Evolutionary conservation across 2,329 filamentous ascomycete species (phyloP), one percentile per base, ranked within the genome.

Genomic region (Cucurbitaria berberidis): DNA sequence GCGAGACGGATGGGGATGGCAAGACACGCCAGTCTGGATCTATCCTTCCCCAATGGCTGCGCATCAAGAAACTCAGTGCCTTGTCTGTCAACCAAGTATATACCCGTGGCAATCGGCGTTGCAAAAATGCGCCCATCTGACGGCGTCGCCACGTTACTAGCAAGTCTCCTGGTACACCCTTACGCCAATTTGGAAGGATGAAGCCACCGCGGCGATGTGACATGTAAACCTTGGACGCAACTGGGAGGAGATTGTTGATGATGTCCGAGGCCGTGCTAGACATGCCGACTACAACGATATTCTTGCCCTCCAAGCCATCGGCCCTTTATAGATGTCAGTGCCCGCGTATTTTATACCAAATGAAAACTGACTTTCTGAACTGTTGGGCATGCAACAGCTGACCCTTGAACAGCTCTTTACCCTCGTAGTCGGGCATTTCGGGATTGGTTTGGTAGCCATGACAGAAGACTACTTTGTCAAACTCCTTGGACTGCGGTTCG

Each of bases 221-320:
- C 9, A 79, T 57, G 63, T 76, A 81, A 3, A 79, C 67, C 32
- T 78, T 74, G 3, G 69, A 60, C 0, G 75, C 75, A 7, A 74
- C 62, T 0, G 67, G 66, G 0, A 72, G 62, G 5, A 81, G 64
- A 5, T 66, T 64, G 1, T 74, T 67, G 10, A 74, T 66, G 3
- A 75, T 60, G 48, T 79, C 76, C 18, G 68, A 72, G 0, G 70
- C 63, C 1, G 76, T 79, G 40, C 75, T 77, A 15, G 76, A 75
- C 22, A 80, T 60, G 5, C 80, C 80, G 2, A 81, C 67, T 0
- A 82, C 65, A 0, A 82, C 50, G 2, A 82, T 76, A 9, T 67
- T 77, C 56, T 80, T 77, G 6, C 66, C 74, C 11, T 71, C 67
- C 60, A 78, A 81, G 16, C 65, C 60, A 1, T 68, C 61, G 2